A percentile compares a stretch with the other conserved stretches of the same genome.
Conservation (phyloP, 2,329 filamentous ascomycete species). For the Trichoderma cornu-damae region DNA sequence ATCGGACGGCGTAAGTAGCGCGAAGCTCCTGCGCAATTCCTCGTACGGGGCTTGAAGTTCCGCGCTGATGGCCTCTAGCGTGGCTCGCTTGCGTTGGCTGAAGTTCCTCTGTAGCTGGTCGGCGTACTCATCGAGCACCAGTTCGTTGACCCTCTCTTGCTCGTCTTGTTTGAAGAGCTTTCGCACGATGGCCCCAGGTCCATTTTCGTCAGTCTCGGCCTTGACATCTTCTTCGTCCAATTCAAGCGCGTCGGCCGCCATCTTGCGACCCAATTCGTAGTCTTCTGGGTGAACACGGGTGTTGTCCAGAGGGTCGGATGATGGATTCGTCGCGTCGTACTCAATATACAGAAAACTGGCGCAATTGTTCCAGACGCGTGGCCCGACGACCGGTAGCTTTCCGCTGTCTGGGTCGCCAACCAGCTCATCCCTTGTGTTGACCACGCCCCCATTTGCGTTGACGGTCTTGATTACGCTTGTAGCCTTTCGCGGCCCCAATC, state of each 20-base stretch:
- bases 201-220: slow-evolving; percentile 85
- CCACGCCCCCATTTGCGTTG: slow-evolving; percentile 80
- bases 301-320: slow-evolving; percentile 90
- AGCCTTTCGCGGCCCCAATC: slow-evolving; percentile 87
- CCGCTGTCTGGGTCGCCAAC: slow-evolving; percentile 80
- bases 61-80: slow-evolving; percentile 89
- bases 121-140: slow-evolving; percentile 94
- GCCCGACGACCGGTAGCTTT: slow-evolving; percentile 73
- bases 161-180: slow-evolving; percentile 93
- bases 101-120: slow-evolving; percentile 92
- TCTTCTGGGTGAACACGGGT: slow-evolving; percentile 97
- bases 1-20: slow-evolving; percentile 64
- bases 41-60: slow-evolving; percentile 92
- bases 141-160: slow-evolving; percentile 90
- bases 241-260: slow-evolving; percentile 94
- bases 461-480: slow-evolving; percentile 70
- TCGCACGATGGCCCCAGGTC: slow-evolving; percentile 82
- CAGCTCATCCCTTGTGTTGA: slow-evolving; percentile 79
- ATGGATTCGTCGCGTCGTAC: slow-evolving; percentile 74
- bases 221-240: slow-evolving; percentile 98
- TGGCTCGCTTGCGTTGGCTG: slow-evolving; percentile 90
- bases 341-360: slow-evolving; percentile 91
- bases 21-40: slow-evolving; percentile 80
- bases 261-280: slow-evolving; percentile 95
- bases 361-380: slow-evolving; percentile 92